Conservation (phyloP, 2,329 filamentous ascomycete species). For the Curvularia sp. region DNA sequence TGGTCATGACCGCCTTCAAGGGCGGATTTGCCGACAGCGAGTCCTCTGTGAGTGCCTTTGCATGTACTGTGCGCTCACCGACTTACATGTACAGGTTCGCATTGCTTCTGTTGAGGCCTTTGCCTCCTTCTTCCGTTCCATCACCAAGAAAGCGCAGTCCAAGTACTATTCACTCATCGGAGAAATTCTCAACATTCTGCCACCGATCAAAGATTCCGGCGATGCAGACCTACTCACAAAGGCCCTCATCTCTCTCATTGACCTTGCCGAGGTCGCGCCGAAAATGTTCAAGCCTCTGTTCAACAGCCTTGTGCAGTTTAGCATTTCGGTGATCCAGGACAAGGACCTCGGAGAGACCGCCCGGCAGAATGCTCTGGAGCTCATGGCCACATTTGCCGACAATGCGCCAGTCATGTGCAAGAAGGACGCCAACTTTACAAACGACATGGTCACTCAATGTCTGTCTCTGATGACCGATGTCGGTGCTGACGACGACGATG, state of each 20-base stretch:
- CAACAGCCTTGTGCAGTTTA: slow-evolving; percentile 89
- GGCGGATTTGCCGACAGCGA: slow-evolving; percentile 91
- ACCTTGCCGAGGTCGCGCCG: slow-evolving; percentile 89
- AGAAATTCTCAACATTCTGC: slow-evolving; percentile 91
- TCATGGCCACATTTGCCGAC: slow-evolving; percentile 98
- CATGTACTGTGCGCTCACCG: not conserved
- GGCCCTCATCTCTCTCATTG: slow-evolving; percentile 88
- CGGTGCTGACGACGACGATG: slow-evolving; percentile 92
- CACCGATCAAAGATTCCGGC: slow-evolving; percentile 88
- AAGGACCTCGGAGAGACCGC: slow-evolving; percentile 91
- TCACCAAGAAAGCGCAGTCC: slow-evolving; percentile 83
- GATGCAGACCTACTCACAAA: slow-evolving; percentile 92
- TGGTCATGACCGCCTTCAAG: slow-evolving; percentile 86
- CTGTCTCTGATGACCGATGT: slow-evolving; percentile 98
- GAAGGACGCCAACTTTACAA: slow-evolving; percentile 89
- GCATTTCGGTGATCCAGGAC: slow-evolving; percentile 90
- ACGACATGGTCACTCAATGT: slow-evolving; percentile 98
- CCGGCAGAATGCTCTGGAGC: slow-evolving; percentile 91
- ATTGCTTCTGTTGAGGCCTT: slow-evolving; percentile 97
- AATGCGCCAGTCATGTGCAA: slow-evolving; percentile 93
- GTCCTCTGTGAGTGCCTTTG: slow-evolving; percentile 65
- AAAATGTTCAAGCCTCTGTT: slow-evolving; percentile 99
- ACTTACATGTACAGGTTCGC: slow-evolving; percentile 69
- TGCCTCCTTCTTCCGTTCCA: slow-evolving; percentile 90
- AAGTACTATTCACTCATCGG: slow-evolving; percentile 90